phyloP scores from a whole-genome alignment of 2,329 filamentous ascomycete genomes.

The Talaromyces sp. region DNA sequence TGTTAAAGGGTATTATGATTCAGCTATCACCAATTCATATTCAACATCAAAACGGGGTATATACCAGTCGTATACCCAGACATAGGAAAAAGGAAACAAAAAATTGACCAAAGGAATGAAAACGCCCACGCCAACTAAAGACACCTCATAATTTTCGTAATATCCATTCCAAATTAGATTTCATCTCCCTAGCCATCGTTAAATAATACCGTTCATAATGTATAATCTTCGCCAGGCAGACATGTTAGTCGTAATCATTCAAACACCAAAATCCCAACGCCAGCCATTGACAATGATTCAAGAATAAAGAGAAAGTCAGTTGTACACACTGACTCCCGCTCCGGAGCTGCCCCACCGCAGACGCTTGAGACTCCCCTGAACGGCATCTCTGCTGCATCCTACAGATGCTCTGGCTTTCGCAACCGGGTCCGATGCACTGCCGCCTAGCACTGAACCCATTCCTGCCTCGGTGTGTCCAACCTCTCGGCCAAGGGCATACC shows the following conservation, averaged over 20 bases:
- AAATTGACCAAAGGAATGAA: background rate
- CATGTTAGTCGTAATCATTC: background rate
- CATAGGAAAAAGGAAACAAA: background rate
- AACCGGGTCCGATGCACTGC: slow-evolving; percentile 14
- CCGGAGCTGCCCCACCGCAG: slow-evolving; percentile 39
- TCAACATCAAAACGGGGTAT: background rate
- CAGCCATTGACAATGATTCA: background rate
- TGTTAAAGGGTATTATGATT: background rate
- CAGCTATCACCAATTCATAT: background rate
- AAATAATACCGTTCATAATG: background rate
- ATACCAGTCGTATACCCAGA: background rate
- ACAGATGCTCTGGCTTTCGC: slow-evolving; percentile 29
- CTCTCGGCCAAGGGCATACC: slow-evolving; percentile 59
- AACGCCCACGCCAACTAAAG: background rate
- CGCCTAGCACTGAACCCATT: slow-evolving; percentile 21
- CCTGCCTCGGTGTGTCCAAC: slow-evolving; percentile 49
- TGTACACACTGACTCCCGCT: slow-evolving; percentile 27
- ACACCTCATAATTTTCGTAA: background rate
- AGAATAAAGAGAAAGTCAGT: background rate
- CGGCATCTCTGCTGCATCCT: slow-evolving; percentile 42
- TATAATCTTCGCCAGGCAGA: background rate
- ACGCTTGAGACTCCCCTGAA: slow-evolving; percentile 38
- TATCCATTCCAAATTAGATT: background rate
- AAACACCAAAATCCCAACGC: background rate
- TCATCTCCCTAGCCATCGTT: background rate